A percentile compares a stretch with the other conserved stretches of the same genome.
These are phyloP conservation scores for Scedosporium apiospermum DNA, from an alignment of 2,329 filamentous ascomycete species.

Conservation along the genomic window DNA sequence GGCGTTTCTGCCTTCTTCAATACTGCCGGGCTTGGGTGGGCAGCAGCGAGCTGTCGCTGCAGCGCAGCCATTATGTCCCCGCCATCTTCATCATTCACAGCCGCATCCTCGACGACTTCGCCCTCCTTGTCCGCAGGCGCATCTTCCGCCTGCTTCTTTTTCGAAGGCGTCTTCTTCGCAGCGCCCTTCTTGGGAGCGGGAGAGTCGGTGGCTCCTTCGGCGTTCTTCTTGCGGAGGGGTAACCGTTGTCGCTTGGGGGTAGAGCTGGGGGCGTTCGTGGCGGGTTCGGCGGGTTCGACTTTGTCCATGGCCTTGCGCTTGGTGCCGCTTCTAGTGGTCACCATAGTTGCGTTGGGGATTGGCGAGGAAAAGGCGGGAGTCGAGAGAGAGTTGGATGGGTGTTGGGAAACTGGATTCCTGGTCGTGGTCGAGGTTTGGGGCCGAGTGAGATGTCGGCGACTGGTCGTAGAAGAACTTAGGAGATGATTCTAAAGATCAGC, in stretches of 20 bases:
- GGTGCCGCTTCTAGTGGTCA: conserved; percentile 10
- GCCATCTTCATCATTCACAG: conserved; percentile 14
- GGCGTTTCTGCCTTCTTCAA: conserved; percentile 7
- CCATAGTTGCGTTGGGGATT: conserved; percentile 9
- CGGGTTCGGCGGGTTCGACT: background rate
- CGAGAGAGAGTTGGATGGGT: background rate
- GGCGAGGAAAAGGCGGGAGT: background rate
- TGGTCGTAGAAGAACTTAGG: no score
- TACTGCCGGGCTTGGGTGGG: conserved; percentile 9
- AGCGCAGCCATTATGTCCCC: background rate
- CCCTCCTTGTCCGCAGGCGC: background rate
- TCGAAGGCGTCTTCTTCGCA: background rate
- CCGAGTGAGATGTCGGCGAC: no score
- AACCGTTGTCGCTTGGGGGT: conserved; percentile 5
- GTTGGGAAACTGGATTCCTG: background rate
- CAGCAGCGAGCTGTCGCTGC: conserved; percentile 1
- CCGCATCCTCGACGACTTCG: background rate
- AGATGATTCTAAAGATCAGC: no score
- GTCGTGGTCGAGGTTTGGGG: no score
- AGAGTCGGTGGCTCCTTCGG: background rate
- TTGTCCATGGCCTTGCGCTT: conserved; percentile 9
- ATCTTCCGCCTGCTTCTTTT: background rate
- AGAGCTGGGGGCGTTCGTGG: background rate
- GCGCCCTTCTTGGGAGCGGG: background rate
- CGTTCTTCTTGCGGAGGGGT: conserved; percentile 5